Conservation (phyloP, 495 filamentous ascomycete genomes). For the Evernia prunastri region DNA sequence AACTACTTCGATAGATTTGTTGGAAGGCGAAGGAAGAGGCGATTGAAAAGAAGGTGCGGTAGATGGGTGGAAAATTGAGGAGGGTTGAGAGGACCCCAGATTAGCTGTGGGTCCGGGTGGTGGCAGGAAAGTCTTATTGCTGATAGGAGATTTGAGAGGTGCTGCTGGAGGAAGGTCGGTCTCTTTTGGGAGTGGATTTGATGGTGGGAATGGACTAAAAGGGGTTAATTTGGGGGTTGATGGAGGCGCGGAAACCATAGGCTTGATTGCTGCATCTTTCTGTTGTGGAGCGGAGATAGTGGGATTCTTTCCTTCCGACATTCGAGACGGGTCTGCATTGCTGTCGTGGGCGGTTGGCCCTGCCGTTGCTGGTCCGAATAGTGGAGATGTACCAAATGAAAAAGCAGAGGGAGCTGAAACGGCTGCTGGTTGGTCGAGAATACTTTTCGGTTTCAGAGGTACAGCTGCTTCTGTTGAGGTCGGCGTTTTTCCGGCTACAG, state of each 20-base stretch:
- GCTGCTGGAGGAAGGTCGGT: neutral
- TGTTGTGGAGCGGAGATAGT: neutral
- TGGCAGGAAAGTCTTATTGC: neutral
- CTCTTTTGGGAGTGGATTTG: neutral
- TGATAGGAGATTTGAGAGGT: neutral
- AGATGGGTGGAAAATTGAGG: neutral
- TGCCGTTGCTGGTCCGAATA: neutral
- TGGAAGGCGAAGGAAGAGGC: neutral
- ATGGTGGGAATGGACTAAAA: neutral
- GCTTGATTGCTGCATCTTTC: neutral
- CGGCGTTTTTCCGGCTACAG: neutral
- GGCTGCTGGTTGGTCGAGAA: slow-evolving; percentile 6
- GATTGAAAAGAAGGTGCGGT: neutral
- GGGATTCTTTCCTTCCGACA: neutral
- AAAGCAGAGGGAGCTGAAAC: neutral
- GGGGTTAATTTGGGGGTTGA: neutral
- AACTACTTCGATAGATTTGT: neutral
- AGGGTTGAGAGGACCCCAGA: neutral
- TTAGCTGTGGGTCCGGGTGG: neutral
- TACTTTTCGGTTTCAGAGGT: neutral
- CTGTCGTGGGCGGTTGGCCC: neutral
- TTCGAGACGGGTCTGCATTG: neutral
- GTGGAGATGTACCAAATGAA: slow-evolving; percentile 12
- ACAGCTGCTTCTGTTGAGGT: neutral
- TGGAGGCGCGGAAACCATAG: neutral